A percentile compares a stretch with the other conserved stretches of the same genome.
Evolutionary conservation across 352 stramenopile species (phyloP).

Genomic region (Globisporangium nagaii): DNA sequence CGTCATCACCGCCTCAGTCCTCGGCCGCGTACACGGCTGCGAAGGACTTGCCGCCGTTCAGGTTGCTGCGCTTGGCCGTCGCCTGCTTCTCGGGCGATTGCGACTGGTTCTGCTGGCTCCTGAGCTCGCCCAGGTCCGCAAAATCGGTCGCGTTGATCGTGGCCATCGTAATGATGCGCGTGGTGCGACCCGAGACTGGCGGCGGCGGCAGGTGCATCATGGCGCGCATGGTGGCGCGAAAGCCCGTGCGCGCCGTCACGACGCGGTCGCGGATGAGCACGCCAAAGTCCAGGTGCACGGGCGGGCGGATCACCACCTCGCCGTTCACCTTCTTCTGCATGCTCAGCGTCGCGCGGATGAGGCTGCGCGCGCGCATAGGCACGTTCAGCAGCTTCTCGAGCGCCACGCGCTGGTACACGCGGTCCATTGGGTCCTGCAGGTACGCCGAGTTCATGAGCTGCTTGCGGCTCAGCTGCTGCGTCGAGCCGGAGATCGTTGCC

Average conservation of each 20-base stretch:
- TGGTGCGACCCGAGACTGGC: too few relatives aligned
- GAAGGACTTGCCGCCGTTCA: too few relatives aligned
- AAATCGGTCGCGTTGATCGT: not conserved
- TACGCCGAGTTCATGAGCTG: not conserved
- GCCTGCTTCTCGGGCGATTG: too few relatives aligned
- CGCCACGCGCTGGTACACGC: slow-evolving; percentile 2
- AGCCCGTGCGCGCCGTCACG: slow-evolving; percentile 8
- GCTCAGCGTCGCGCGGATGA: slow-evolving; percentile 7
- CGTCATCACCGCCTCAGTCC: too few relatives aligned
- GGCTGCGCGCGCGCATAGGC: slow-evolving; percentile 13
- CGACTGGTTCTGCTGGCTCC: too few relatives aligned
- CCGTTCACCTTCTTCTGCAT: slow-evolving; percentile 11
- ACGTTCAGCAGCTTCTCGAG: slow-evolving; percentile 6
- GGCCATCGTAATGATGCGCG: not conserved
- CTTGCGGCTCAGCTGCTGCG: not conserved
- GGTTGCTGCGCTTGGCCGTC: too few relatives aligned
- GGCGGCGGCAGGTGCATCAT: not conserved
- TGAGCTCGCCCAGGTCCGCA: not conserved
- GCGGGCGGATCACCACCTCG: slow-evolving; percentile 8
- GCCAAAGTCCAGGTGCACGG: slow-evolving; percentile 15
- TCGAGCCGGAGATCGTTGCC: not conserved
- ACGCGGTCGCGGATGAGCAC: slow-evolving; percentile 13
- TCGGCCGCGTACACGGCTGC: too few relatives aligned
- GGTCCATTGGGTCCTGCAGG: not conserved
- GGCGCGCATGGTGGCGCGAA: slow-evolving; percentile 8